Conservation (phyloP, 306 rosid genomes). For the Clitoria ternatea region DNA sequence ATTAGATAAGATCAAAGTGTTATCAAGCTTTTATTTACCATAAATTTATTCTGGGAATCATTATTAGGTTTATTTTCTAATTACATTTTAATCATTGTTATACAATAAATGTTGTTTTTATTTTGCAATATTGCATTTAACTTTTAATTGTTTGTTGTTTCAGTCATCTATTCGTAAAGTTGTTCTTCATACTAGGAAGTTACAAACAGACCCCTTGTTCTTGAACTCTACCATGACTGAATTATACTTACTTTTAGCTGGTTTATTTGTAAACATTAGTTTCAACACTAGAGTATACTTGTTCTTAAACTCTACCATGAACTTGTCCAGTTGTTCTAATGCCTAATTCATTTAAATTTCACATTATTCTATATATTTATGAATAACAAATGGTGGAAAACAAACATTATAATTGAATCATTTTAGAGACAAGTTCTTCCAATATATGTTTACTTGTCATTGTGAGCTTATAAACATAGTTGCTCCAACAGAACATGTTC, state of each 20-base stretch:
- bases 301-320: constrained; percentile 67
- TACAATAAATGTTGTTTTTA: neutral
- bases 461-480: neutral
- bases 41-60: neutral
- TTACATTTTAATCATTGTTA: constrained; percentile 11
- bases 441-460: neutral
- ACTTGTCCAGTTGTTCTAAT: neutral
- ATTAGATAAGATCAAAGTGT: neutral
- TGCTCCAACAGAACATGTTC: constrained; percentile 31
- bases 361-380: neutral
- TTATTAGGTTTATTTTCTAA: neutral
- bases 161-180: constrained; percentile 95
- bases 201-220: constrained; percentile 21
- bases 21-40: neutral
- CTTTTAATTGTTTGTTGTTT: constrained; percentile 22
- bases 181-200: constrained; percentile 81
- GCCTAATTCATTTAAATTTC: neutral
- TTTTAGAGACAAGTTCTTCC: neutral
- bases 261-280: too few relatives aligned
- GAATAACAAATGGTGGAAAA: neutral
- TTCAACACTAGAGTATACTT: too few relatives aligned
- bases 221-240: constrained; percentile 23
- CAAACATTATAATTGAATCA: neutral
- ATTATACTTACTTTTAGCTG: too few relatives aligned
- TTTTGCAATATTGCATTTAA: constrained; percentile 7